These are phyloP conservation scores for Mycocentrospora acerina DNA, from an alignment of 2,329 filamentous ascomycete genomes.

Conservation along the genomic window DNA sequence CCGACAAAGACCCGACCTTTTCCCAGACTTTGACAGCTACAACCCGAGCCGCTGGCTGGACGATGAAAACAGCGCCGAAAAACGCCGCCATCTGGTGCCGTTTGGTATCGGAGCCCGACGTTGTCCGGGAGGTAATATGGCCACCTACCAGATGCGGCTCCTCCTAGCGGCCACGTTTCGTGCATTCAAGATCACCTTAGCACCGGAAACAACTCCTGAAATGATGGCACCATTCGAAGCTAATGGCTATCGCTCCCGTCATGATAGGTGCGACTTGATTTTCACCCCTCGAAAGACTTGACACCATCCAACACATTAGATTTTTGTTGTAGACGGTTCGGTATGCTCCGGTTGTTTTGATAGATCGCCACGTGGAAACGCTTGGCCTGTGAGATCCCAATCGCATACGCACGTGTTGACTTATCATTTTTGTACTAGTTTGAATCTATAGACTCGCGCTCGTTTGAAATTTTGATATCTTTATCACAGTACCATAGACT, in stretches of 20 bases:
- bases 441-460: no score
- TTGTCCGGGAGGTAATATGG: constrained; percentile 24
- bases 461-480: no score
- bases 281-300: constrained; percentile 10
- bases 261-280: constrained; percentile 19
- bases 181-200: constrained; percentile 15
- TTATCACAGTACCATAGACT: no score
- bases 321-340: no score
- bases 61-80: constrained; percentile 14
- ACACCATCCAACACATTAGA: not conserved
- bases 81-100: constrained; percentile 14
- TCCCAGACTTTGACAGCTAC: constrained; percentile 19
- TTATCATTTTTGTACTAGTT: no score
- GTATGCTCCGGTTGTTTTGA: no score
- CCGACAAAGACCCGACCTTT: constrained; percentile 21
- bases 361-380: no score
- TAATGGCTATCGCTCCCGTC: constrained; percentile 18
- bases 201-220: constrained; percentile 20
- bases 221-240: constrained; percentile 23
- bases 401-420: no score
- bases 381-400: no score
- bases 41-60: constrained; percentile 19
- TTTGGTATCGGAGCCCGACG: constrained; percentile 20
- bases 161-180: constrained; percentile 18
- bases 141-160: constrained; percentile 21